Evolutionary conservation across 208 protist genomes (phyloP), one percentile per base, ranked within the genome.

Genomic region (Acanthamoeba castellanii): DNA sequence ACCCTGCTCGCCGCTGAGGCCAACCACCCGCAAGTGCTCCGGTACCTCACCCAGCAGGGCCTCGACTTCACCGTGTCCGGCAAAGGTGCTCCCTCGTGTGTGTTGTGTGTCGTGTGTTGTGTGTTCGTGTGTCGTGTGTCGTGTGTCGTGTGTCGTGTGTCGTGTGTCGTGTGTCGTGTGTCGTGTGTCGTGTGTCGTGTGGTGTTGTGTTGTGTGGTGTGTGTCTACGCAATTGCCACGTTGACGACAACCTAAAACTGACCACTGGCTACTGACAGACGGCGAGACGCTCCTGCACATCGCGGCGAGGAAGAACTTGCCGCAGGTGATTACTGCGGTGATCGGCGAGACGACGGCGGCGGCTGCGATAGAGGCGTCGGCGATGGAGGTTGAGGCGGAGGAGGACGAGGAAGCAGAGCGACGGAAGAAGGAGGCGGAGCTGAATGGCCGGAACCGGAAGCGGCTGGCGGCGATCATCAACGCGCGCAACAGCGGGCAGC

Each of bases 241-340:
- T n/a, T n/a, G n/a, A n/a, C n/a, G n/a, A n/a, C n/a, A n/a, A n/a
- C n/a, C n/a, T n/a, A n/a, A n/a, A n/a, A n/a, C 7, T 52, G 7
- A 11, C 47, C 47, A 52, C 11, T 52, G 47, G 47, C 11, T 11
- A 11, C 47, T 52, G 47, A 52, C 47, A 74, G 68, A 74, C 37
- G 68, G 68, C 25, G 68, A 74, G 68, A 74, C 68, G 68, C 68
- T 74, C 25, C 68, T 74, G 2, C 68, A 74, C n/a, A 74, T 74
- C 16, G 68, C 32, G n/a, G 68, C 68, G 68, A 74, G 68, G n/a
- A 74, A 74, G 68, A 74, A 74, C 68, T 16, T 74, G 68, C 9
- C n/a, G 25, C 68, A 74, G 25, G 32, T 74, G 68, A 16, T 74
- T 3, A 74, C 68, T 16, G 68, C 68, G n/a, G 32, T 74, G 7